Evolutionary conservation across 176 grass and related monocot genomes (phyloP).

Genomic region (Musa schizocarpa): DNA sequence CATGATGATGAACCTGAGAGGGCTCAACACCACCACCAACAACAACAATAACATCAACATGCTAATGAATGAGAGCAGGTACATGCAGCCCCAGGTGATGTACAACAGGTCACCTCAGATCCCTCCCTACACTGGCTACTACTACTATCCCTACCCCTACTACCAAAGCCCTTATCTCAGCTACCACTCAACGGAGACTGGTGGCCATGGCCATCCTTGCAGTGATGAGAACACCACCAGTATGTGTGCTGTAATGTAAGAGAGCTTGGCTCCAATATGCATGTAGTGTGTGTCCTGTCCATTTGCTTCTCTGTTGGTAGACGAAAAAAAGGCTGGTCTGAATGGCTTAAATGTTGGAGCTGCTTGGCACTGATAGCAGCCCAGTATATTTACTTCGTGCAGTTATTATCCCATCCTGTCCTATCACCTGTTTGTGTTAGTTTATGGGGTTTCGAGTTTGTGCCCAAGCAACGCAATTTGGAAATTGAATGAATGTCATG

Average conservation of each 20-base stretch:
- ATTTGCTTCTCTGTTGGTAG: background rate
- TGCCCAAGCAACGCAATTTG: background rate
- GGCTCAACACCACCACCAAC: background rate
- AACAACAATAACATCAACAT: conserved; percentile 20
- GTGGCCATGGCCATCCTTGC: conserved; percentile 46
- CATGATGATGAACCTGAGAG: conserved; percentile 61
- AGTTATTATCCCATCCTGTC: conserved; percentile 14
- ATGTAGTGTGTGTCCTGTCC: background rate
- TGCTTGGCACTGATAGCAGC: background rate
- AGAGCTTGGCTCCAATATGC: background rate
- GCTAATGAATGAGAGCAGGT: conserved; percentile 57
- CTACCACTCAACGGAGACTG: conserved; percentile 35
- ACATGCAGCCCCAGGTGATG: conserved; percentile 80
- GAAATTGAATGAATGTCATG: background rate
- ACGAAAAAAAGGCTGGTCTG: background rate
- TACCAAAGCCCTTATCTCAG: conserved; percentile 11
- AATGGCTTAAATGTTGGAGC: background rate
- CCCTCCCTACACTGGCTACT: conserved; percentile 84
- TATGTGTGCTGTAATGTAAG: conserved; percentile 84
- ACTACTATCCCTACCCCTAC: conserved; percentile 40
- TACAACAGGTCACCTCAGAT: conserved; percentile 90
- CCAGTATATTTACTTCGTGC: conserved; percentile 11
- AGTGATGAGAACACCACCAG: conserved; percentile 13
- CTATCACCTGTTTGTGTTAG: conserved; percentile 3
- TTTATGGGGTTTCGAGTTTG: conserved; percentile 2